phyloP scores from a whole-genome alignment of 2,329 filamentous ascomycete species.

The Fusarium kyushuense region DNA sequence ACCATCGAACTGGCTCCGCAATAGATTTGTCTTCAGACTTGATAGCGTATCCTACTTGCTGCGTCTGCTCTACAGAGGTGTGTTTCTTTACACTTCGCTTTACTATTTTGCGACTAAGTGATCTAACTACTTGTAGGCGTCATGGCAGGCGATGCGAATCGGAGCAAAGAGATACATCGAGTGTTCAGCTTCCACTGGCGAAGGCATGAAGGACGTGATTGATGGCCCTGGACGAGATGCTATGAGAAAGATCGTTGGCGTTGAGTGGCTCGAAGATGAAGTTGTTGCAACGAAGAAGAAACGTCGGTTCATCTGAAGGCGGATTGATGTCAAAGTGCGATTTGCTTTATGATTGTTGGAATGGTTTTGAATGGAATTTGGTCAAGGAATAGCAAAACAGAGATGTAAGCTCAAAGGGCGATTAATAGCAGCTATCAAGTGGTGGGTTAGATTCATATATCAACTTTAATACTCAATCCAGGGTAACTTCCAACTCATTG shows the following conservation, averaged over 20 bases:
- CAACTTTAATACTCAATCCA: neutral
- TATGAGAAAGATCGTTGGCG: conserved; percentile 33
- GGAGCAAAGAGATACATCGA: conserved; percentile 50
- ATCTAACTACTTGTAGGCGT: conserved; percentile 45
- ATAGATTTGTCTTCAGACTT: conserved; percentile 16
- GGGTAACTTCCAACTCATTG: neutral
- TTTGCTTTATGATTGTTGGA: neutral
- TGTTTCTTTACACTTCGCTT: neutral
- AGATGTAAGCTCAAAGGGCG: neutral
- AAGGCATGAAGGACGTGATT: conserved; percentile 51
- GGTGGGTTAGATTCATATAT: neutral
- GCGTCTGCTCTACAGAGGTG: conserved; percentile 50
- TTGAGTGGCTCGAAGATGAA: conserved; percentile 8
- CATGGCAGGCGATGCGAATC: conserved; percentile 51
- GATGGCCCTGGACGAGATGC: conserved; percentile 47
- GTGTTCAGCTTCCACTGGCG: conserved; percentile 54
- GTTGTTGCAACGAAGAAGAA: conserved; percentile 31
- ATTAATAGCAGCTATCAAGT: neutral
- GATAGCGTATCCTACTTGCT: conserved; percentile 47
- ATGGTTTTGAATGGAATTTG: neutral
- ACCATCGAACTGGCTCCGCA: conserved; percentile 30
- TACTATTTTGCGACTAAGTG: neutral
- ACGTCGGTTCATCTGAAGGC: conserved; percentile 30
- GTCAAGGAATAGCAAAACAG: neutral
- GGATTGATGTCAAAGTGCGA: neutral